A percentile compares a stretch with the other conserved stretches of the same genome.
Evolutionary conservation across 2,329 filamentous ascomycete genomes (phyloP).

Genomic region (Penicillium italicum): DNA sequence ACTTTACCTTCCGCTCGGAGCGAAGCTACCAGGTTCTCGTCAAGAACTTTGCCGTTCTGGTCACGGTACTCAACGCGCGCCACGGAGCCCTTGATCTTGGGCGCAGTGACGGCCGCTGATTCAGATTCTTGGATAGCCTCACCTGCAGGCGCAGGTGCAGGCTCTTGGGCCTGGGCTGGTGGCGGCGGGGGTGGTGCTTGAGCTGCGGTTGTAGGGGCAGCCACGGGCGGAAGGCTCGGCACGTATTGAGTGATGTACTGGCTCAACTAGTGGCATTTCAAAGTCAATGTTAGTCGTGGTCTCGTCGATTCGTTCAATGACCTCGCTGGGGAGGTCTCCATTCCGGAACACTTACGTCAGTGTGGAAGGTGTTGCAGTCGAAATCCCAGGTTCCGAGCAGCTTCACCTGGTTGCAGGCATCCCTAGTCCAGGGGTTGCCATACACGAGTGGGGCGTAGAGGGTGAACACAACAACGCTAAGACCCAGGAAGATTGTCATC

Average conservation of each 20-base stretch:
- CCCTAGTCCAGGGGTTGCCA: slow-evolving; percentile 89
- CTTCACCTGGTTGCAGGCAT: slow-evolving; percentile 81
- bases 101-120: slow-evolving; percentile 21
- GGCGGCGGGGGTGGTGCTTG: slow-evolving; percentile 16
- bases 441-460: slow-evolving; percentile 89
- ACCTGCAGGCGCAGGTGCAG: slow-evolving; percentile 3
- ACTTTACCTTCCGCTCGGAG: slow-evolving; percentile 76
- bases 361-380: slow-evolving; percentile 92
- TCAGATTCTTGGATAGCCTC: slow-evolving; percentile 19
- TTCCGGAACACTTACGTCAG: slow-evolving; percentile 65
- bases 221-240: slow-evolving; percentile 12
- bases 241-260: slow-evolving; percentile 38
- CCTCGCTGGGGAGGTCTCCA: slow-evolving; percentile 32
- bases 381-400: slow-evolving; percentile 90
- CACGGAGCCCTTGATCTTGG: slow-evolving; percentile 54
- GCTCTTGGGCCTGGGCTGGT: slow-evolving; percentile 20
- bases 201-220: slow-evolving; percentile 25
- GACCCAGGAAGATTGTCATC: slow-evolving; percentile 68
- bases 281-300: slow-evolving; percentile 25
- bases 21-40: slow-evolving; percentile 75
- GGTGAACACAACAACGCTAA: slow-evolving; percentile 72
- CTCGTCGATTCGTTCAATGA: slow-evolving; percentile 18
- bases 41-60: slow-evolving; percentile 83
- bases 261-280: slow-evolving; percentile 32
- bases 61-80: slow-evolving; percentile 93